Evolutionary conservation across 139 green algal genomes (phyloP), one percentile per base, ranked within the genome.

Genomic region (Pleodorina starrii): DNA sequence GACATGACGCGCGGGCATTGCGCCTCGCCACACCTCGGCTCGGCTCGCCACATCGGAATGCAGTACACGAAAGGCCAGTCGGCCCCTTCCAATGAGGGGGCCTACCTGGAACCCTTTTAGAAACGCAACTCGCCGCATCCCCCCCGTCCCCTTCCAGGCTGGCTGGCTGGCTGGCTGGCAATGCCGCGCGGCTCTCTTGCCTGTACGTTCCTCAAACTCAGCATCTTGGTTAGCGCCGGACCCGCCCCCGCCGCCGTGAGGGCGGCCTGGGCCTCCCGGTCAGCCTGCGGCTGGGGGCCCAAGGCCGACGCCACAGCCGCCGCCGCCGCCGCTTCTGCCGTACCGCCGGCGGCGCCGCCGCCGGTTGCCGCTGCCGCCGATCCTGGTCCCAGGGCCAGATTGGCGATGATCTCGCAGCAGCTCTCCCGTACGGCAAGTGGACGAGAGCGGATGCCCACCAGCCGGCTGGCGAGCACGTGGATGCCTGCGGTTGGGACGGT

Each of bases 161-260:
- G n/a, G n/a, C n/a, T n/a, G n/a, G n/a, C n/a, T n/a, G n/a, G n/a
- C n/a, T n/a, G n/a, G n/a, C n/a, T n/a, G n/a, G n/a, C n/a, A n/a
- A n/a, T n/a, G n/a, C n/a, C n/a, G n/a, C n/a, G n/a, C n/a, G n/a
- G n/a, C n/a, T 48, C 36, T 48, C 35, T 14, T 43, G 66, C 75
- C 75, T 63, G 32, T 48, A 84, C 76, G 50, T 71, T 84, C 23
- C 76, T 35, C 48, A 84, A 48, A 12, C 44, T 44, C 1, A 84
- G n/a, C 76, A 84, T 84, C 32, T 46, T 46, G 12, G 35, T 46
- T 0, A 84, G 50, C 16, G 29, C 76, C 7, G 46, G n/a, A 23
- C 76, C 76, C 50, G 76, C 76, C 17, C 76, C 76, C 50, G n/a
- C 76, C 32, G 50, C 35, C 76, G 35, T 60, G n/a, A 84, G 76